Evolutionary conservation across 2,329 filamentous ascomycete genomes (phyloP).

Genomic region (Westerdykella aurantiaca): DNA sequence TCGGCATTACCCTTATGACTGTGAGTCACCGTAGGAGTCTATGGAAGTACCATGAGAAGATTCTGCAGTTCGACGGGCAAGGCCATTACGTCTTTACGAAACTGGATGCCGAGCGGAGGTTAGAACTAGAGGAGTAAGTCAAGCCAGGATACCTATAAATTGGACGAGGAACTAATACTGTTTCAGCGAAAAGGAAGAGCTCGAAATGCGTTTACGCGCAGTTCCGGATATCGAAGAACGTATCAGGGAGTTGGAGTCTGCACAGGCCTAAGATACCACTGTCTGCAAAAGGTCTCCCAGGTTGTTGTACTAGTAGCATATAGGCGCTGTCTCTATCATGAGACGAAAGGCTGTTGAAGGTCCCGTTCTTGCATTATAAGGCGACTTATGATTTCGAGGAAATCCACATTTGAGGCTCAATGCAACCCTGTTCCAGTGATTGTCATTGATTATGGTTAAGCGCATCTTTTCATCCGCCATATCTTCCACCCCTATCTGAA

Average conservation of each 20-base stretch:
- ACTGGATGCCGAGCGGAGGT: conserved; percentile 77
- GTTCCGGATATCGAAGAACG: conserved; percentile 84
- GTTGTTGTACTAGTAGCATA: too few species aligned
- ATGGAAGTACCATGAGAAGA: conserved; percentile 94
- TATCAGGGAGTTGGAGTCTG: conserved; percentile 65
- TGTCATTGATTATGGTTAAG: too few species aligned
- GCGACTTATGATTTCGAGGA: too few species aligned
- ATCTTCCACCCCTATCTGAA: too few species aligned
- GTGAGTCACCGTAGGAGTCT: conserved; percentile 85
- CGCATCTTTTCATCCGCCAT: too few species aligned
- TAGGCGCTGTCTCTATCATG: too few species aligned
- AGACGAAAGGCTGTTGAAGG: too few species aligned
- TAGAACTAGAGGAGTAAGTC: conserved; percentile 76
- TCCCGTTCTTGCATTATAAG: too few species aligned
- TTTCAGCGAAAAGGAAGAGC: conserved; percentile 76
- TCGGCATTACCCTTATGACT: conserved; percentile 95
- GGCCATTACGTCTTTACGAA: conserved; percentile 85
- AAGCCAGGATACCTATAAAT: conserved; percentile 5
- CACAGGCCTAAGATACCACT: background rate
- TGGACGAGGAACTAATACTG: conserved; percentile 10
- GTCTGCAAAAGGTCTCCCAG: too few species aligned
- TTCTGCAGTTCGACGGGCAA: conserved; percentile 94
- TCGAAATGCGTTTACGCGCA: conserved; percentile 76
- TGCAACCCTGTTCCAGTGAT: too few species aligned
- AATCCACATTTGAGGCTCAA: too few species aligned